Base-by-base conservation (phyloP, 1,139 yeast genomes). In the Yamadazyma sp. region DNA sequence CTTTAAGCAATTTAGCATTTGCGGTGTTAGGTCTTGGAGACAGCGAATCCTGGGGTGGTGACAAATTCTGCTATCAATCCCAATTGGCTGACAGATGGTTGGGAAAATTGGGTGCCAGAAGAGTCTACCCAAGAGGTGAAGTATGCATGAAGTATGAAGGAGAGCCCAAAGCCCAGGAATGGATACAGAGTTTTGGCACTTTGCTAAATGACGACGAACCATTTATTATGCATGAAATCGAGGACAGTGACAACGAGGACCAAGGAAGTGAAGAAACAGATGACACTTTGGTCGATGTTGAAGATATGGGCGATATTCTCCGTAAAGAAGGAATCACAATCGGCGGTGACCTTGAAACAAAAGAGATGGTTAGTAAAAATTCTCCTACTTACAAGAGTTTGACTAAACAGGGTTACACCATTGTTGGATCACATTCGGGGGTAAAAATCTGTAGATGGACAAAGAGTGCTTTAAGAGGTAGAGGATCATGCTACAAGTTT, bases 401-500 rank as follows among this genome's bases (percentile, higher is more conserved):
- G 37, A 89, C 96, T 1, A 89, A 89, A 53, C 97, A 89, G 63
- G 97, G 97, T 0, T 89, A 89, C 52, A 85, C 95, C 0, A 80
- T 89, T 45, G 95, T 89, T 26, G 97, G 97, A 11, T 82, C 95
- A 0, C 97, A 89, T 54, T 87, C 96, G 0, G 97, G 97, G 23
- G 97, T 89, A 34, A 89, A 89, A 59, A 87, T 90, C 34, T 89
- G 97, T 57, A 78, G 97, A 54, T 89, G 97, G 97, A 89, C 97
- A 3, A 90, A 90, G 57, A 85, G 94, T 45, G 97, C 96, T 1
- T 70, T 89, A 50, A 75, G 97, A 51, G 96, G 96, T 18, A 77
- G 96, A 51, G 97, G 97, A 1, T 86, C 95, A 4, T 89, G 97
- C 63, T 89, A 89, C 65, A 89, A 89, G 59, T 87, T 76, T 63